Evolutionary conservation across 1,284 basidiomycete genomes (phyloP).

Genomic region (Ustilago xerochloae): DNA sequence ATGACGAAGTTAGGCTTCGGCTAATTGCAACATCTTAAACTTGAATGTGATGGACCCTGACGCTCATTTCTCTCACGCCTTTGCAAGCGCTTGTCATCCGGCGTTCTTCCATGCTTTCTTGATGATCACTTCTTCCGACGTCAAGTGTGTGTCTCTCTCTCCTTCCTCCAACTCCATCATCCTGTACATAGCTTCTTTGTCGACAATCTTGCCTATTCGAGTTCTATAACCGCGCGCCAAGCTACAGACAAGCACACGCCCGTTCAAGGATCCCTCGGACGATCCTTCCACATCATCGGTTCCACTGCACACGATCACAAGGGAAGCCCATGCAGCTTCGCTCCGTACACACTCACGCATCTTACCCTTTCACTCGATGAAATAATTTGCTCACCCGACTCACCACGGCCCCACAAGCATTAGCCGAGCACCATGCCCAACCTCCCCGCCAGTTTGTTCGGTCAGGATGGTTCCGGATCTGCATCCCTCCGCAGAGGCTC

Average conservation of each 20-base stretch:
- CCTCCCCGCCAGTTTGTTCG: slow-evolving; percentile 26
- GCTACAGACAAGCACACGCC: too few species aligned
- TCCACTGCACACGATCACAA: too few species aligned
- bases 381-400: too few species aligned
- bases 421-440: slow-evolving; percentile 21
- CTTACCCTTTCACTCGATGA: too few species aligned
- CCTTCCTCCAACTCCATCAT: not conserved
- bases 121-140: not conserved
- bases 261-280: too few species aligned
- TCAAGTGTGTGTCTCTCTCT: too few species aligned
- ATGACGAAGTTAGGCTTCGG: slow-evolving; percentile 6
- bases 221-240: not conserved
- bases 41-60: slow-evolving; percentile 12
- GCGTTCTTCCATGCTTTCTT: not conserved
- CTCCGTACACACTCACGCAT: too few species aligned
- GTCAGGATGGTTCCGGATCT: slow-evolving; percentile 4
- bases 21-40: not conserved
- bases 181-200: not conserved
- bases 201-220: not conserved
- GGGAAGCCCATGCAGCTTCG: too few species aligned
- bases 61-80: not conserved
- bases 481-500: slow-evolving; percentile 33
- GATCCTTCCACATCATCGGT: too few species aligned
- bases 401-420: too few species aligned
- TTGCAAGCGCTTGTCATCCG: not conserved